Conservation (phyloP, 1,139 yeast species). For the Taphrina confusa region DNA sequence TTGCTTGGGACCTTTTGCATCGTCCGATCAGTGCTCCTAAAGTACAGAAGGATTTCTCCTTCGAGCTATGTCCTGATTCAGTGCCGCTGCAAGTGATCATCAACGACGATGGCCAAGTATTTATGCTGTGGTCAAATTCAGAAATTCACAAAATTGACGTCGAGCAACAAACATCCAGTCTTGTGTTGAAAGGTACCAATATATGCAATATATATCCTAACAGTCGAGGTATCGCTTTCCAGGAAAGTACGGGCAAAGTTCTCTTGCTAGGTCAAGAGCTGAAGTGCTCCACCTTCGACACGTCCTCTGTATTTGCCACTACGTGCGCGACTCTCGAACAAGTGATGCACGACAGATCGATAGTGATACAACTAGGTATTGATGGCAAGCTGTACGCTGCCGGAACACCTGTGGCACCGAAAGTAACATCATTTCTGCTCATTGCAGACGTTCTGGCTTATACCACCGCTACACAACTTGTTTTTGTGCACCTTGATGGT, state of each 20-base stretch:
- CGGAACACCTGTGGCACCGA: slow-evolving; percentile 62
- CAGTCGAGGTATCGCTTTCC: not conserved
- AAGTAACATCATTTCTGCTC: slow-evolving; percentile 78
- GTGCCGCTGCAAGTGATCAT: not conserved
- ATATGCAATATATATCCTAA: not conserved
- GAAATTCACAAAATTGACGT: not conserved
- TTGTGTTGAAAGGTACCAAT: not conserved
- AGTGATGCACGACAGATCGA: not conserved
- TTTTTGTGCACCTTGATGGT: slow-evolving; percentile 50
- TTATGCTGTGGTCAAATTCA: not conserved
- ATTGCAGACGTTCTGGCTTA: slow-evolving; percentile 74
- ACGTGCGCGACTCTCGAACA: not conserved
- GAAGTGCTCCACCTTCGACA: not conserved
- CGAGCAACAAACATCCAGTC: not conserved
- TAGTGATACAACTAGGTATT: slow-evolving; percentile 63
- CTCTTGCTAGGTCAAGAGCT: not conserved
- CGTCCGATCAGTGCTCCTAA: not conserved
- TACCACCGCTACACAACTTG: slow-evolving; percentile 71
- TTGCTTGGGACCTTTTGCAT: not conserved
- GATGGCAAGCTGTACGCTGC: slow-evolving; percentile 75
- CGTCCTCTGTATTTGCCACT: not conserved
- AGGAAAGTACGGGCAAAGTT: not conserved
- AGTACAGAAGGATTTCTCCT: not conserved
- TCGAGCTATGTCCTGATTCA: not conserved
- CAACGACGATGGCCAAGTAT: not conserved